Conservation (phyloP, 2,329 filamentous ascomycete species). For the Simplicillium sp. region DNA sequence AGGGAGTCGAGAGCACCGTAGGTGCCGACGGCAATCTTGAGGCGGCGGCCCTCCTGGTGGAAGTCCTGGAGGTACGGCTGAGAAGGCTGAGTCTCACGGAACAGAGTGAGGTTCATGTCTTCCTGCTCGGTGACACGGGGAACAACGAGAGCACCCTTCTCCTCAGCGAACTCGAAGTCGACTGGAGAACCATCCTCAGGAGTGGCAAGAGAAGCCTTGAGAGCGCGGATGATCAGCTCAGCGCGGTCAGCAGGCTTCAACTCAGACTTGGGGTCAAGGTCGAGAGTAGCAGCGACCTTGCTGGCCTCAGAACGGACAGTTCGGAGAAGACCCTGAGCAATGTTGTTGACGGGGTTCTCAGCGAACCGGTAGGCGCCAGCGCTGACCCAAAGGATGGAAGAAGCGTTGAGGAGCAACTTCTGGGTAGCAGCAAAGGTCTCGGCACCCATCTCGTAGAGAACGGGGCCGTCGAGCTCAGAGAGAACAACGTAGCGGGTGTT, state of each 20-base stretch:
- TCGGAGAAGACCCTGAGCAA: constrained; percentile 34
- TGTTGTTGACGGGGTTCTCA: constrained; percentile 27
- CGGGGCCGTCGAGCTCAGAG: constrained; percentile 31
- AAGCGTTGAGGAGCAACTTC: constrained; percentile 21
- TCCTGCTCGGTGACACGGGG: constrained; percentile 16
- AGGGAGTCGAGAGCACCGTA: constrained; percentile 27
- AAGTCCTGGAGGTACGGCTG: constrained; percentile 26
- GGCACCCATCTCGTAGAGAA: constrained; percentile 28
- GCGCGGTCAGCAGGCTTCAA: constrained; percentile 18
- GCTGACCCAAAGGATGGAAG: constrained; percentile 30
- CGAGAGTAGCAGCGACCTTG: constrained; percentile 33
- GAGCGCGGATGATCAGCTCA: constrained; percentile 19
- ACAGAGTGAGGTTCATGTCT: constrained; percentile 16
- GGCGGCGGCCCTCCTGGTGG: constrained; percentile 19
- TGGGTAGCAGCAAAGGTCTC: constrained; percentile 27
- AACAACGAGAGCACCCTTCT: constrained; percentile 16
- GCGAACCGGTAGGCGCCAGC: constrained; percentile 26
- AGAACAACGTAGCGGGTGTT: constrained; percentile 26
- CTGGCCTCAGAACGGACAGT: constrained; percentile 36
- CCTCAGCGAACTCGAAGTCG: constrained; percentile 19
- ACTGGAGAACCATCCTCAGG: constrained; percentile 11
- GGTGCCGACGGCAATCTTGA: constrained; percentile 27
- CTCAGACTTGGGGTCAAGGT: constrained; percentile 28
- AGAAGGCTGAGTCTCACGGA: constrained; percentile 14
- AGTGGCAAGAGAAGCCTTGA: constrained; percentile 11